Base-by-base conservation (phyloP, 1,284 basidiomycete species). In the Papiliotrema laurentii region DNA sequence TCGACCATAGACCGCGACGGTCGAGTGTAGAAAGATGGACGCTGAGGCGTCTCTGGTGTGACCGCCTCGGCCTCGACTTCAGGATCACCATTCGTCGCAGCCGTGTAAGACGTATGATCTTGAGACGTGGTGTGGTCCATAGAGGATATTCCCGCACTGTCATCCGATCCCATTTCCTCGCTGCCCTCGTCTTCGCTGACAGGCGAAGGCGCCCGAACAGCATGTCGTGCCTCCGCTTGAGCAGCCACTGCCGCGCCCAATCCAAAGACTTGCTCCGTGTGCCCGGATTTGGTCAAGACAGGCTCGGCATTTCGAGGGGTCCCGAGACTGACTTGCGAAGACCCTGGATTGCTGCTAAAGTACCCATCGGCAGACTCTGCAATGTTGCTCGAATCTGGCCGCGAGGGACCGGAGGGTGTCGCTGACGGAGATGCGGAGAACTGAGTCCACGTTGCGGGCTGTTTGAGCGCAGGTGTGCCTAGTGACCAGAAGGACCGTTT, bases 1-100 rank as follows among this genome's bases (percentile, higher is more conserved):
- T 82, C 76, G 54, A 79, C 64, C 77, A 81, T 79, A 43, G 78
- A 80, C 43, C 72, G 78, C 26, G 87, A 88, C 0, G 79, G 78
- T 26, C 81, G 83, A 43, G 80, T 78, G 62, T 83, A 83, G 54
- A 85, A 68, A 18, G 74, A 73, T 0, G 82, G 80, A 13, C 79
- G 76, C 19, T 64, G 59, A 5, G 60, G 53, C 5, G 50, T 30
- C 7, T 34, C 24, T 7, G 55, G 53, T 27, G 43, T 45, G 14
- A 33, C 22, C 7, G 45, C 48, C 21, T 51, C 18, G 7, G 3
- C 16, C 4, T 16, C 40, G 18, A 26, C 38, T 14, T 10, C 28
- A 46, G 26, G 47, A 49, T 37, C 39, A 16, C 5, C 43, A 51
- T 38, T 43, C 49, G 34, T 45, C 26, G 42, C 53, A 41, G 34